These are phyloP conservation scores for Cucurbita maxima DNA, from an alignment of 306 rosid species.

Conservation along the genomic window DNA sequence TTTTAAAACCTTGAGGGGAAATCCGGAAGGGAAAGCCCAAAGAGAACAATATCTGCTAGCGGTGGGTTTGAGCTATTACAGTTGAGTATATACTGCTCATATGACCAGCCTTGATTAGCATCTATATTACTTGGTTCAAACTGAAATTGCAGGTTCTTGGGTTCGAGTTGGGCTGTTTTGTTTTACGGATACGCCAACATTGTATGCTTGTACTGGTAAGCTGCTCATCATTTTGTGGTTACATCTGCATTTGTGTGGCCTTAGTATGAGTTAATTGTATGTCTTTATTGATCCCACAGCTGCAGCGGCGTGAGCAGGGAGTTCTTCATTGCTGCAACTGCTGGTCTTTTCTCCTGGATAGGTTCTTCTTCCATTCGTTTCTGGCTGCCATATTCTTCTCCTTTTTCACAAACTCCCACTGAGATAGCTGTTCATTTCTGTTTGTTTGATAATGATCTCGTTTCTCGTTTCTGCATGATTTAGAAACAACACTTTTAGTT, in stretches of 20 bases:
- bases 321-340: conserved; percentile 3
- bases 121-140: neutral
- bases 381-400: neutral
- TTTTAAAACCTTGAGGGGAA: too few species aligned
- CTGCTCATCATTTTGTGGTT: neutral
- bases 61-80: too few species aligned
- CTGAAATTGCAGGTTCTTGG: conserved; percentile 50
- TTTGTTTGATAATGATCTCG: neutral
- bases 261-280: neutral
- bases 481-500: neutral
- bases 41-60: too few species aligned
- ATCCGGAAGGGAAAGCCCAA: too few species aligned
- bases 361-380: neutral
- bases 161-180: conserved; percentile 73
- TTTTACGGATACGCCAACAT: conserved; percentile 86
- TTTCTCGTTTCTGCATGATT: neutral
- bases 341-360: neutral
- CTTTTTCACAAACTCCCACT: neutral
- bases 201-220: conserved; percentile 64
- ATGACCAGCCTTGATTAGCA: neutral
- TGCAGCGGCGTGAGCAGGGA: neutral
- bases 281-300: neutral
- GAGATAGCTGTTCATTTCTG: neutral
- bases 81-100: too few species aligned
- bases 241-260: neutral